Base-by-base conservation (phyloP, 805 yeast species). In the Cyberlindnera nakhonratchasimensis region DNA sequence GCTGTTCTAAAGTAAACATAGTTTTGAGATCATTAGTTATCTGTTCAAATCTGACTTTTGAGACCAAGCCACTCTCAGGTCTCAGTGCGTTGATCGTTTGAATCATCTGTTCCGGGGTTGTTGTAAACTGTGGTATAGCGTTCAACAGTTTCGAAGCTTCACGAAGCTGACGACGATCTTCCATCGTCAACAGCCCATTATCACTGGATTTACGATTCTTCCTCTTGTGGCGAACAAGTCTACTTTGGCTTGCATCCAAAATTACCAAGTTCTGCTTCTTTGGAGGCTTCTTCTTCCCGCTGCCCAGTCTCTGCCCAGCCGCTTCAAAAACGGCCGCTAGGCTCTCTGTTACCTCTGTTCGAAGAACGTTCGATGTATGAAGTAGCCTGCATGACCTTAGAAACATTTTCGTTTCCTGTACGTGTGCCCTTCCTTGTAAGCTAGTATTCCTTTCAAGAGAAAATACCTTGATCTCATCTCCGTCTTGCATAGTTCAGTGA, bases 261-360 rank as follows among this genome's bases (percentile, higher is more conserved):
- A 55, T 55, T 16, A 55, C 52, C 8, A 55, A 28, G 20, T 37
- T 35, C 37, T 53, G 60, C 30, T 53, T 55, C 25, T 21, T 40
- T n/a, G 60, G 51, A 3, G 54, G 43, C 12, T 45, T 45, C 43
- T 55, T 55, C 47, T 54, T 55, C 2, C 60, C 58, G n/a, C 47
- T 39, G 10, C 55, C 58, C 20, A 54, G 34, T 26, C 36, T 43
- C 20, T 36, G 24, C 8, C 26, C n/a, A 4, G 30, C 17, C 28
- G 31, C 37, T 13, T 29, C 40, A 2, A 38, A 2, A 12, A 22
- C 6, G 14, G 34, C 14, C 21, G 33, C 17, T 14, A 26, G 20
- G 10, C 13, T 18, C 8, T 9, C 32, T 5, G 4, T 17, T 17
- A 22, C 22, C 36, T 31, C 44, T 12, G 36, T 31, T 8, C 37